Conservation (phyloP, 176 grass and related monocot genomes). For the Aechmea fasciata region DNA sequence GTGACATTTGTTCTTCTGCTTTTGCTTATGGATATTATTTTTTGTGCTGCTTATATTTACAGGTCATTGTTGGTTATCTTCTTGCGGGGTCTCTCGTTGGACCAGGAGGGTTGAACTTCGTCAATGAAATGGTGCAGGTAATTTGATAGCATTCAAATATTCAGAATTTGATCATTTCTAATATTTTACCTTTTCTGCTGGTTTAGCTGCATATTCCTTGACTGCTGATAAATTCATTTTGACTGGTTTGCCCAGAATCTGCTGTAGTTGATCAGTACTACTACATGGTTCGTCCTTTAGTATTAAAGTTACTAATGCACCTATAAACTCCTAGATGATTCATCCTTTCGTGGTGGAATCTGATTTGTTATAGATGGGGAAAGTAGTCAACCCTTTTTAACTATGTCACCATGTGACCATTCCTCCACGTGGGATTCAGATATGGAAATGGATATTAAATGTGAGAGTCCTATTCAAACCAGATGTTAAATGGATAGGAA, state of each 20-base stretch:
- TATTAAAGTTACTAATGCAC: too few relatives aligned
- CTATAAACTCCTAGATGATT: too few relatives aligned
- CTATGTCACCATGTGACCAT: too few relatives aligned
- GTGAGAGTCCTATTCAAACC: too few relatives aligned
- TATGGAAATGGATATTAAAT: too few relatives aligned
- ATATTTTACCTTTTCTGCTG: neutral
- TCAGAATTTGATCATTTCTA: neutral
- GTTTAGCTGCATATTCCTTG: neutral
- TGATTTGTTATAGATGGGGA: too few relatives aligned
- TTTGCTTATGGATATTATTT: neutral
- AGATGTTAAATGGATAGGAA: too few relatives aligned
- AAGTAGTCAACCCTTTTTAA: too few relatives aligned
- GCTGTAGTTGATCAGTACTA: neutral
- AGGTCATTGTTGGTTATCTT: slow-evolving; percentile 99
- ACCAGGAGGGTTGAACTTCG: slow-evolving; percentile 82
- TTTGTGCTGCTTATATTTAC: neutral
- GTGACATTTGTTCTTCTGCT: neutral
- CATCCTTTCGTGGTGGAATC: too few relatives aligned
- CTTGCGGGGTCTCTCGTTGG: slow-evolving; percentile 94
- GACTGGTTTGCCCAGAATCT: neutral
- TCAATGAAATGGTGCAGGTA: slow-evolving; percentile 98
- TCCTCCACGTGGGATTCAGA: too few relatives aligned
- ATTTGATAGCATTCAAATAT: slow-evolving; percentile 15
- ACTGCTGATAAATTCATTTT: neutral
- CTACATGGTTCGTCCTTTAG: too few relatives aligned